Base-by-base conservation (phyloP, 352 stramenopile species). In the Phytophthora vignae region DNA sequence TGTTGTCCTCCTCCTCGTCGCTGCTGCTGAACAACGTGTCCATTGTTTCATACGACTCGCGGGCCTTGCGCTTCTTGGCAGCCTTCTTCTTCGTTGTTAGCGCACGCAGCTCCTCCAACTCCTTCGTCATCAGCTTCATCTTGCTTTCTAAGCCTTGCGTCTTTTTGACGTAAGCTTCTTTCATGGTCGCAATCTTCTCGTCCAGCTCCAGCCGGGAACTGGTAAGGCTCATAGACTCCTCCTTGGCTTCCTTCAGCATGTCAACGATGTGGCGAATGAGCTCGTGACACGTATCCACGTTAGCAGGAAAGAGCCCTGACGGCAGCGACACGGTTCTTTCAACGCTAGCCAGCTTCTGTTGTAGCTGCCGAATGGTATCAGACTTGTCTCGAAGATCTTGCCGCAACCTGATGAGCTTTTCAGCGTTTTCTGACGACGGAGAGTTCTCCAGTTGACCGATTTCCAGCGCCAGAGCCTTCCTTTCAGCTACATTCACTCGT, bases 271-370 rank as follows among this genome's bases (percentile, higher is more conserved):
- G 55, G 6, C 61, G 67, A 52, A 94, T 92, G 2, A 91, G 50
- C 12, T 87, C 61, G 57, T 94, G 85, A 50, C 87, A 91, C 5
- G 70, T 25, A 12, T 50, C 54, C 8, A 83, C 19, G 29, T 76
- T 82, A 0, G 64, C 10, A n/a, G 83, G 79, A 67, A 91, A 81
- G 12, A 94, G 42, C 1, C 73, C 69, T 11, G 36, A 38, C 10
- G 87, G 81, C 0, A 90, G 38, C 8, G 76, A 44, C 12, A 66
- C 78, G 46, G 73, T 87, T 50, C 83, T 85, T 61, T 92, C 84
- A 9, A 92, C 72, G 38, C 66, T 81, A 2, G 74, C 63, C 4
- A 94, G 63, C 46, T 90, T 90, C 46, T 88, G 84, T 58, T 94
- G 87, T 3, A 94, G 73, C 49, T 84, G 36, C 1, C 81, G 78